These are phyloP conservation scores for Metarhizium anisopliae DNA, from an alignment of 2,329 filamentous ascomycete species.

Conservation along the genomic window DNA sequence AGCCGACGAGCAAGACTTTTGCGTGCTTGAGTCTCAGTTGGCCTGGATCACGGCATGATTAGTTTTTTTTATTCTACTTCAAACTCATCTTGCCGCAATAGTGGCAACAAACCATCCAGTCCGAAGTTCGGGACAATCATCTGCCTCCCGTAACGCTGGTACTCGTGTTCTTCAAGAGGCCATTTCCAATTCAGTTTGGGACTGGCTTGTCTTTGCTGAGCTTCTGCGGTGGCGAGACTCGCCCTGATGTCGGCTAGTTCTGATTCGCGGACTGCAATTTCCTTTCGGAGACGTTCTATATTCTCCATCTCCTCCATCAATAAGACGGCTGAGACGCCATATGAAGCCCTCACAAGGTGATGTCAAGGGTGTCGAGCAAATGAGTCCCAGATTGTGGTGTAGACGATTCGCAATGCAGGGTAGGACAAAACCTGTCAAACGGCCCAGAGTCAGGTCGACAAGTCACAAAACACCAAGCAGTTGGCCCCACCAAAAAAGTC, in stretches of 20 bases:
- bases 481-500: slow-evolving; percentile 1
- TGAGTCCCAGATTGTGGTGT: not conserved
- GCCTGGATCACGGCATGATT: slow-evolving; percentile 34
- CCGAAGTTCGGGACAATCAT: slow-evolving; percentile 81
- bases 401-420: too few relatives aligned
- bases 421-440: not conserved
- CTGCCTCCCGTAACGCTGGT: slow-evolving; percentile 80
- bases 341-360: not conserved
- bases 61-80: not conserved
- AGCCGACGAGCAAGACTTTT: slow-evolving; percentile 72
- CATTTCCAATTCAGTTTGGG: slow-evolving; percentile 37
- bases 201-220: slow-evolving; percentile 7
- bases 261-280: slow-evolving; percentile 39
- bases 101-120: slow-evolving; percentile 51
- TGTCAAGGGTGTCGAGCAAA: not conserved
- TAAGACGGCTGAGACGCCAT: not conserved
- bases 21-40: slow-evolving; percentile 65
- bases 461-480: not conserved
- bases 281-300: slow-evolving; percentile 31
- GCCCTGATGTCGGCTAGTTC: slow-evolving; percentile 36
- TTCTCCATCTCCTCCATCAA: slow-evolving; percentile 23
- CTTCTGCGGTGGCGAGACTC: slow-evolving; percentile 34
- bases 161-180: slow-evolving; percentile 66
- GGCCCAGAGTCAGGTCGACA: not conserved
- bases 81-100: not conserved